Evolutionary conservation across 805 yeast genomes (phyloP).

Genomic region (Zygotorulaspora danielsina): DNA sequence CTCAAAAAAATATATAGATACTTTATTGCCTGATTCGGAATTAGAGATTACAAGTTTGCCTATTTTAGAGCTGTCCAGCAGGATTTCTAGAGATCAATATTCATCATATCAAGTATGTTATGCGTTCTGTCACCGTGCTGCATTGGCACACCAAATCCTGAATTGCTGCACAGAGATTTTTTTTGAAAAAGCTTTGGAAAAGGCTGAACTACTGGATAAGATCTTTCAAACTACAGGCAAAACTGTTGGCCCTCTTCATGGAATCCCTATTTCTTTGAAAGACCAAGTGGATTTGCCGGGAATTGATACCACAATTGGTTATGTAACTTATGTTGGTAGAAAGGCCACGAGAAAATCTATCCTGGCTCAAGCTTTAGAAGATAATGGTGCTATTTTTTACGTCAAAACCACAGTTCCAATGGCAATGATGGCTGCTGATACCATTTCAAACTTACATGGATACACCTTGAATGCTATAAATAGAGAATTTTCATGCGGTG

Average conservation of each 20-base stretch:
- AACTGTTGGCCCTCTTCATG: conserved; percentile 58
- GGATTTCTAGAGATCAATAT: conserved; percentile 34
- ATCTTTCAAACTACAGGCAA: conserved; percentile 45
- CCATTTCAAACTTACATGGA: conserved; percentile 50
- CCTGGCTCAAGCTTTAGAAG: conserved; percentile 39
- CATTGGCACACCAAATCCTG: conserved; percentile 51
- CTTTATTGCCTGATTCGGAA: conserved; percentile 17
- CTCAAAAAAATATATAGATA: conserved; percentile 14
- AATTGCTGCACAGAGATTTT: conserved; percentile 40
- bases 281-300: conserved; percentile 27
- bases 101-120: conserved; percentile 43
- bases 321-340: conserved; percentile 24
- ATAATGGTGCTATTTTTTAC: conserved; percentile 48
- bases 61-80: conserved; percentile 18
- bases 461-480: conserved; percentile 48
- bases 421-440: conserved; percentile 54
- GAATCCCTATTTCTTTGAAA: conserved; percentile 58
- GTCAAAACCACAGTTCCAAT: conserved; percentile 57
- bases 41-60: conserved; percentile 18
- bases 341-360: conserved; percentile 41
- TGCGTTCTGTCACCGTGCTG: conserved; percentile 56
- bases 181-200: conserved; percentile 53
- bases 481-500: conserved; percentile 48
- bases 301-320: conserved; percentile 16
- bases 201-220: conserved; percentile 55